Evolutionary conservation across 1,139 yeast genomes (phyloP).

Genomic region (Debaryomyces singareniensis): DNA sequence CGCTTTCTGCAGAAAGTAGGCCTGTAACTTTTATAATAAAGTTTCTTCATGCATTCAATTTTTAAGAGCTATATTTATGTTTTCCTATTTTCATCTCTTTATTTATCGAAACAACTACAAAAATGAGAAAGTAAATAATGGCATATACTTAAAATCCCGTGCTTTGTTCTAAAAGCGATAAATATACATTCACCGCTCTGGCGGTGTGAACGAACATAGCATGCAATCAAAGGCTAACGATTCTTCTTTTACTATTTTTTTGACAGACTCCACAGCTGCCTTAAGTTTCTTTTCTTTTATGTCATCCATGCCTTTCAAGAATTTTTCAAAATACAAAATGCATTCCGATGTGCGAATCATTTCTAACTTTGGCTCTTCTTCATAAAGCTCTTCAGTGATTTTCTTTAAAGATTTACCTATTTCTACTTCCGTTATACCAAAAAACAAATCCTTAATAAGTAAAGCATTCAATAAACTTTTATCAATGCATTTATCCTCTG

Average conservation of each 20-base stretch:
- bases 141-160: no score
- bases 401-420: slow-evolving; percentile 27
- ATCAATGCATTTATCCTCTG: slow-evolving; percentile 14
- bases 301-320: slow-evolving; percentile 15
- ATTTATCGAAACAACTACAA: no score
- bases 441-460: slow-evolving; percentile 45
- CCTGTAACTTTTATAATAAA: no score
- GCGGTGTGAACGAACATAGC: slow-evolving; percentile 23
- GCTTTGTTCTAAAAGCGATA: no score
- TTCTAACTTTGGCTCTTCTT: slow-evolving; percentile 19
- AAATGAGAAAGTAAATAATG: no score
- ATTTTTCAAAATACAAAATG: slow-evolving; percentile 30
- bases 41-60: no score
- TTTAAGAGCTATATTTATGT: no score
- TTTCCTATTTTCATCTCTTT: no score
- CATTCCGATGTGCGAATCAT: slow-evolving; percentile 41
- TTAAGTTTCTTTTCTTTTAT: slow-evolving; percentile 29
- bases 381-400: slow-evolving; percentile 12
- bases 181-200: no score
- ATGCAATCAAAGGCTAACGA: slow-evolving; percentile 46
- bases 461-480: slow-evolving; percentile 44
- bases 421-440: slow-evolving; percentile 46
- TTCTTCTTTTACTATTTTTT: slow-evolving; percentile 23
- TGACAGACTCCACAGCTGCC: slow-evolving; percentile 24
- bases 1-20: no score